Base-by-base conservation (phyloP, 148 eudicot species). In the Salicornia ramosissima region DNA sequence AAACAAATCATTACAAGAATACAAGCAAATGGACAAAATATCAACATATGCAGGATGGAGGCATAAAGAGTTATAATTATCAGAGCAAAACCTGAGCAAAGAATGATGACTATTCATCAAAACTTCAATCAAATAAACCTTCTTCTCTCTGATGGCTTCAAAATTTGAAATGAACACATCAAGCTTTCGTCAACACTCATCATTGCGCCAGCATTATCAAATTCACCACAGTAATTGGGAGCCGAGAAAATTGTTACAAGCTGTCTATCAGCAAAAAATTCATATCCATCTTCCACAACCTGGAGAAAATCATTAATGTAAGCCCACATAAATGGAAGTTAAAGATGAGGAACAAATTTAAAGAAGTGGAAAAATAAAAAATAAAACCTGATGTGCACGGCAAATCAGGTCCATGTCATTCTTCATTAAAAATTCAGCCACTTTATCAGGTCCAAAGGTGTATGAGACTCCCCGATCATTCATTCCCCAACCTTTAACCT, bases 271-370 rank as follows among this genome's bases (percentile, higher is more conserved):
- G 91, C 91, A 63, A 87, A 87, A 75, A 87, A 87, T 65, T 87
- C 91, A 74, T 87, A 84, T 42, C 91, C 91, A 83, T 87, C 91
- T 76, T 84, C 91, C 72, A 87, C 91, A 71, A 87, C 88, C 91
- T 87, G 67, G 65, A 59, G 26, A 66, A 49, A 19, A 70, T 15
- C 51, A 77, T 50, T 7, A 12, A n/a, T 39, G 49, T 77, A 42
- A 75, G 74, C 64, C 53, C 9, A 12, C 14, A 21, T 15, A 58
- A 21, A n/a, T n/a, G 5, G 15, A 49, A 14, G 28, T 6, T 7
- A 16, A 15, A n/a, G 68, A 40, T 28, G 7, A 59, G 22, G 25
- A 64, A 30, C 19, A 43, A 18, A 36, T 49, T 16, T 25, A 22
- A 15, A 40, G 33, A 46, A 10, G 65, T 65, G 70, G 13, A 46